Conservation (phyloP, 192 early-diverging fungal genomes). For the Coemansia sp. region DNA sequence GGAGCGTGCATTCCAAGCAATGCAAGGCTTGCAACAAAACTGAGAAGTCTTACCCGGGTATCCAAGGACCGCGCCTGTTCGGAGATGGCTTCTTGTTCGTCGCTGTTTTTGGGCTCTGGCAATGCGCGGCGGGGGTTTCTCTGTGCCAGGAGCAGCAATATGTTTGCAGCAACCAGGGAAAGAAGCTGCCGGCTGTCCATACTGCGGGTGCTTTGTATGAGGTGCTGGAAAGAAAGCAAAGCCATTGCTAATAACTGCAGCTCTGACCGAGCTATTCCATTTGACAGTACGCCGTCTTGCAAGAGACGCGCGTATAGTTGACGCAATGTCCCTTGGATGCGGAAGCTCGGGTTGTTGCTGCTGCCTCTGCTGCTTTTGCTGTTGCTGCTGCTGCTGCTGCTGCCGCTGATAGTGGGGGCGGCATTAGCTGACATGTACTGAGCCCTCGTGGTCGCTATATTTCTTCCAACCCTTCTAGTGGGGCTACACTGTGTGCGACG, state of each 20-base stretch:
- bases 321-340: neutral
- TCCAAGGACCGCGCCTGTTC: neutral
- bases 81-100: neutral
- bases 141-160: conserved; percentile 3
- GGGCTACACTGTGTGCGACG: neutral
- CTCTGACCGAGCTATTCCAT: neutral
- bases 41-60: conserved; percentile 16
- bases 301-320: conserved; percentile 11
- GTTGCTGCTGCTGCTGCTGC: neutral
- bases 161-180: conserved; percentile 5
- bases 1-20: conserved; percentile 10
- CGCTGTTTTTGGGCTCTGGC: neutral
- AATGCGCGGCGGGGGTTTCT: neutral
- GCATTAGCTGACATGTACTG: conserved; percentile 11
- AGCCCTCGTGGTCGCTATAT: neutral
- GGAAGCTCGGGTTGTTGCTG: neutral
- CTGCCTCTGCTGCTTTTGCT: neutral
- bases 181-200: conserved; percentile 2
- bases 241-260: conserved; percentile 2
- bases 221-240: conserved; percentile 6
- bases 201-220: neutral
- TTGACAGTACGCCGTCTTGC: conserved; percentile 2
- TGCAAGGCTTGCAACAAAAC: conserved; percentile 13
- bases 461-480: neutral
- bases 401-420: neutral